Percentiles rank a stretch among this genome's conserved stretches.
Conservation (phyloP, 371 early-diverging fungal genomes). For the Mortierella sp. region DNA sequence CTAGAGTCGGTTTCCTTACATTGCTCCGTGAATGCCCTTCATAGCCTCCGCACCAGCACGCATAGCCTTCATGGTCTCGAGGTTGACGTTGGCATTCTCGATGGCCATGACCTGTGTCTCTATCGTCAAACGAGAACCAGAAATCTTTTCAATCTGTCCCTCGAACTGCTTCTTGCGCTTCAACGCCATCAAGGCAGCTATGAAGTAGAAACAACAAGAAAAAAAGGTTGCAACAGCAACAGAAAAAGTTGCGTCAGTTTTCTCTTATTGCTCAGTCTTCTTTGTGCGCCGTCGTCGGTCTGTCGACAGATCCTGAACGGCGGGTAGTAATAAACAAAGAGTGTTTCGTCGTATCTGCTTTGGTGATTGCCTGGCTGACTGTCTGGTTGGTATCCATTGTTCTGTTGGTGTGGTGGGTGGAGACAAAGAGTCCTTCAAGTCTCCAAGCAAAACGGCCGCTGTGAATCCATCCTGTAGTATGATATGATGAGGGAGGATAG, state of each 20-base stretch:
- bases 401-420: not conserved
- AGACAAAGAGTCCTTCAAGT: not conserved
- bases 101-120: constrained; percentile 97
- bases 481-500: not conserved
- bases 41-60: constrained; percentile 94
- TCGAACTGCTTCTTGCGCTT: constrained; percentile 94
- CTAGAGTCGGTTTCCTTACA: constrained; percentile 75
- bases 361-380: not conserved
- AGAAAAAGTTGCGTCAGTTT: constrained; percentile 4
- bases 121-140: constrained; percentile 91
- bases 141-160: constrained; percentile 89
- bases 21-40: constrained; percentile 93
- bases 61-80: constrained; percentile 97
- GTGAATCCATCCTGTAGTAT: not conserved
- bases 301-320: too few relatives aligned
- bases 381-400: not conserved
- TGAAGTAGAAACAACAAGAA: not conserved
- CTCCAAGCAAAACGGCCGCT: not conserved
- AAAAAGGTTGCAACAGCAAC: not conserved
- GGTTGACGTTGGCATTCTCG: constrained; percentile 96
- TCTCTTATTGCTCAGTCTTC: not conserved
- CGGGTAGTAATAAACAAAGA: not conserved
- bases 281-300: not conserved
- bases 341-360: not conserved
- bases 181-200: constrained; percentile 93